A percentile compares a stretch with the other conserved stretches of the same genome.
Conservation (phyloP, 2,329 filamentous ascomycete species). For the Scytalidium sp. region DNA sequence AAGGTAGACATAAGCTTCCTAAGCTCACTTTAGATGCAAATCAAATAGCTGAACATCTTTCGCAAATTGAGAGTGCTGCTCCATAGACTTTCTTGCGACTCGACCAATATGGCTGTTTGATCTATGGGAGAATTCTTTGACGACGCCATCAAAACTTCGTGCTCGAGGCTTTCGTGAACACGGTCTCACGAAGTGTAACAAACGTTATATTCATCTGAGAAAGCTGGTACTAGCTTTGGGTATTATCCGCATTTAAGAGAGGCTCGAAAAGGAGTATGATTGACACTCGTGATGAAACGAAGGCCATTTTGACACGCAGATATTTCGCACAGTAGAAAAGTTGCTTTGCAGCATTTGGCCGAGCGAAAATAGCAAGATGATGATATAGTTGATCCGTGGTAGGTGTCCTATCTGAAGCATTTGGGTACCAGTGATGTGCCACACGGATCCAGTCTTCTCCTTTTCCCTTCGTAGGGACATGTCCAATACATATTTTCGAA, state of each 20-base stretch:
- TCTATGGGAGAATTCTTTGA: conserved; percentile 46
- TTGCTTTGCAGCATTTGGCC: conserved; percentile 67
- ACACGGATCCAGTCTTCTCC: conserved; percentile 76
- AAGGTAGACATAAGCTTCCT: conserved; percentile 18
- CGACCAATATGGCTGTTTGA: conserved; percentile 57
- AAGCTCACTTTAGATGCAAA: conserved; percentile 22
- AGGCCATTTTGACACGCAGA: conserved; percentile 60
- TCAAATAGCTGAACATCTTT: conserved; percentile 36
- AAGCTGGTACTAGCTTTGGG: conserved; percentile 33
- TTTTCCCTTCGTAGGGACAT: no score
- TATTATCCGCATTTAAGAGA: conserved; percentile 39
- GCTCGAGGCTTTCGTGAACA: conserved; percentile 53
- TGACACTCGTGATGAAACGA: conserved; percentile 64
- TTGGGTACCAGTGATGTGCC: conserved; percentile 76
- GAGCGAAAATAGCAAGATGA: conserved; percentile 74
- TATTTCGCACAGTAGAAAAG: conserved; percentile 71
- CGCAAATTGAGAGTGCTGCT: conserved; percentile 53
- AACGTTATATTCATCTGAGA: conserved; percentile 54
- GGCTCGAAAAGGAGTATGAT: conserved; percentile 69
- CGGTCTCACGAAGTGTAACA: conserved; percentile 60
- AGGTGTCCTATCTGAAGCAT: conserved; percentile 72
- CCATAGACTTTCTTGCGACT: conserved; percentile 41
- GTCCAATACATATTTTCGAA: no score
- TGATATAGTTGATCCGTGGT: conserved; percentile 77
- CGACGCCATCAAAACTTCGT: conserved; percentile 43